Percentiles rank a stretch among this genome's conserved stretches.
Evolutionary conservation across 257 asterid species (phyloP).

Genomic region (Petrea volubilis): DNA sequence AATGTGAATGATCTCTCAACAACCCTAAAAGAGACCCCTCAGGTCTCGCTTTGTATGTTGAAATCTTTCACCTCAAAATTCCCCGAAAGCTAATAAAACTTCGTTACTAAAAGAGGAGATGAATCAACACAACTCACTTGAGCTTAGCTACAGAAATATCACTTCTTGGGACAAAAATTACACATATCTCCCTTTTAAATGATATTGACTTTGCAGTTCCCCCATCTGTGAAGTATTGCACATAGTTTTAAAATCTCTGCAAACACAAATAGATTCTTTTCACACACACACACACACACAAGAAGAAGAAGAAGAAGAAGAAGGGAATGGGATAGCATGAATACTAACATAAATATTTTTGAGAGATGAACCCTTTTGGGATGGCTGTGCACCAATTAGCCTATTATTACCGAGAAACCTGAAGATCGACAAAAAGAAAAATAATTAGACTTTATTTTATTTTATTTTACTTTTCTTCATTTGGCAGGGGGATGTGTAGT

Average conservation of each 20-base stretch:
- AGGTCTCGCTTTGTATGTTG: slow-evolving; percentile 55
- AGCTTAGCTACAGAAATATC: too few species aligned
- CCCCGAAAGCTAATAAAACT: slow-evolving; percentile 41
- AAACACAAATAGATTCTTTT: background rate
- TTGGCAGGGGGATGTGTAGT: background rate
- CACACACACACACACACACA: too few species aligned
- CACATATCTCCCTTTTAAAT: too few species aligned
- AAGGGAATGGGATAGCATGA: background rate
- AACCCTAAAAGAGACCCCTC: slow-evolving; percentile 42
- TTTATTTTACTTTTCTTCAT: background rate
- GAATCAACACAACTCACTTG: too few species aligned
- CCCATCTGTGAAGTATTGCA: too few species aligned
- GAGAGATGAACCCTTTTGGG: slow-evolving; percentile 44
- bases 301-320: too few species aligned
- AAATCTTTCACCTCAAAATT: slow-evolving; percentile 45
- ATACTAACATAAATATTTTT: slow-evolving; percentile 57
- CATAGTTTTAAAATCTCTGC: too few species aligned
- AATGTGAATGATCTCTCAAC: slow-evolving; percentile 37
- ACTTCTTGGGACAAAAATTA: too few species aligned
- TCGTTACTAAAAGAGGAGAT: too few species aligned
- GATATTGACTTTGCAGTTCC: too few species aligned
- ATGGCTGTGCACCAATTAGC: slow-evolving; percentile 59
- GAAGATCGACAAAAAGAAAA: slow-evolving; percentile 21
- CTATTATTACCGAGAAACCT: slow-evolving; percentile 87
- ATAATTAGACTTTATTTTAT: background rate